Percentiles rank a stretch among this genome's conserved stretches.
Evolutionary conservation across 768 basidiomycete genomes (phyloP).

Genomic region (Psilocybe subaeruginosa): DNA sequence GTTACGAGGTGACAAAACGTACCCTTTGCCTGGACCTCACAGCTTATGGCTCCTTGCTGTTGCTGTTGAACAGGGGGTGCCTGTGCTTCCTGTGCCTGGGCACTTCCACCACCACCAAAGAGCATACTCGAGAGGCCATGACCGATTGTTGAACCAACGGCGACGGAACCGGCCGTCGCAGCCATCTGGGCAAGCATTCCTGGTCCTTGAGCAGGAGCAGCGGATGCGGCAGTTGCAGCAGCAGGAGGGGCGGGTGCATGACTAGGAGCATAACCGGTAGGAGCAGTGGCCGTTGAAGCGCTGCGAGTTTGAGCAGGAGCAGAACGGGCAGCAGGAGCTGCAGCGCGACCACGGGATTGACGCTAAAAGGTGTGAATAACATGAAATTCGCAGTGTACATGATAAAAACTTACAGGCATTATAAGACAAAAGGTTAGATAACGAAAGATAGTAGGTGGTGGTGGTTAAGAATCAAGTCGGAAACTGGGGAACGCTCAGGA

Average conservation of each 20-base stretch:
- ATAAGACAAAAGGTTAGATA: constrained; percentile 15
- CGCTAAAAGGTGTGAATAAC: constrained; percentile 47
- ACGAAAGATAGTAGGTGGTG: constrained; percentile 22
- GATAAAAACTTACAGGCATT: constrained; percentile 41
- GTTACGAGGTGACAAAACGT: constrained; percentile 13
- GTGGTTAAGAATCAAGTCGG: constrained; percentile 31
- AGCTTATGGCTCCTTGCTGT: constrained; percentile 51
- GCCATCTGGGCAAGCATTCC: constrained; percentile 87
- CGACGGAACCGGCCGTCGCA: constrained; percentile 89
- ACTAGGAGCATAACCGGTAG: constrained; percentile 46
- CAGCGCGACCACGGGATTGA: constrained; percentile 76
- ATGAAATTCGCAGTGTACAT: neutral
- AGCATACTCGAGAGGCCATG: constrained; percentile 92
- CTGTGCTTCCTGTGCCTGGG: constrained; percentile 31
- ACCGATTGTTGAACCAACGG: constrained; percentile 84
- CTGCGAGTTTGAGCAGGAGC: constrained; percentile 48
- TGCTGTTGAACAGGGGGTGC: constrained; percentile 54
- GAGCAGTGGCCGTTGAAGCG: constrained; percentile 55
- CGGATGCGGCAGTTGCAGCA: constrained; percentile 40
- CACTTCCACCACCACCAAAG: constrained; percentile 68
- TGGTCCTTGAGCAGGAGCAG: constrained; percentile 54
- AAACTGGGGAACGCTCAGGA: constrained; percentile 18
- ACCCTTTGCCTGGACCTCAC: constrained; percentile 86
- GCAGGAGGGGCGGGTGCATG: constrained; percentile 50
- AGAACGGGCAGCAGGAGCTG: constrained; percentile 51